Evolutionary conservation across 2,329 filamentous ascomycete genomes (phyloP).

Genomic region (Claviceps sp.): DNA sequence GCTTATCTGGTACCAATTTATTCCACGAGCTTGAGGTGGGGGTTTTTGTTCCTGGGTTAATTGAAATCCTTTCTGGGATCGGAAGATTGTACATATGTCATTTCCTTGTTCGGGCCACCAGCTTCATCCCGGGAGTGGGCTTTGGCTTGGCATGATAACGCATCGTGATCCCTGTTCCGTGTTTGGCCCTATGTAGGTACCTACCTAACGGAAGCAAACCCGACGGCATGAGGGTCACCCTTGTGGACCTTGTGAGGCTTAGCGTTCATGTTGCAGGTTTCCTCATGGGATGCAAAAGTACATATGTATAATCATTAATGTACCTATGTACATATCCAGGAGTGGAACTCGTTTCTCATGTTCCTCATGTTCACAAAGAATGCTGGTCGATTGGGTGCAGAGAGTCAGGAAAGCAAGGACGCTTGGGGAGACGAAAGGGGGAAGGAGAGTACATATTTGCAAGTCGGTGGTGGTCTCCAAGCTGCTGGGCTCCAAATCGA

Average conservation of each 20-base stretch:
- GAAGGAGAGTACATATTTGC: no score
- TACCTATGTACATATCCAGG: no score
- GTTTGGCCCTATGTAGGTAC: neutral
- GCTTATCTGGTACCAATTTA: neutral
- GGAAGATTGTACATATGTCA: neutral
- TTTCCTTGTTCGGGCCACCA: neutral
- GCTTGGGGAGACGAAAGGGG: no score
- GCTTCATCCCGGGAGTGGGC: neutral
- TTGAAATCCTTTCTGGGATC: neutral
- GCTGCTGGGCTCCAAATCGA: no score
- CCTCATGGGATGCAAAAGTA: neutral
- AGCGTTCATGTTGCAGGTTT: neutral
- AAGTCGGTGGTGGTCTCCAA: no score
- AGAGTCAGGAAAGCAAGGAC: no score
- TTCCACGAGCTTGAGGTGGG: no score
- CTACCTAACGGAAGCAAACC: neutral
- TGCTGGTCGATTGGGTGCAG: no score
- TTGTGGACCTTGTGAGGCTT: neutral
- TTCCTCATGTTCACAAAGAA: no score
- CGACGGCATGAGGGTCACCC: neutral
- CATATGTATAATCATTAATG: no score
- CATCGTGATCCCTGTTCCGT: constrained; percentile 1
- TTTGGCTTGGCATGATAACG: neutral
- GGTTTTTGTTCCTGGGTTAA: neutral
- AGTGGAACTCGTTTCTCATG: no score